A percentile compares a stretch with the other conserved stretches of the same genome.
Evolutionary conservation across 768 basidiomycete genomes (phyloP).

Genomic region (Ramaria sp.): DNA sequence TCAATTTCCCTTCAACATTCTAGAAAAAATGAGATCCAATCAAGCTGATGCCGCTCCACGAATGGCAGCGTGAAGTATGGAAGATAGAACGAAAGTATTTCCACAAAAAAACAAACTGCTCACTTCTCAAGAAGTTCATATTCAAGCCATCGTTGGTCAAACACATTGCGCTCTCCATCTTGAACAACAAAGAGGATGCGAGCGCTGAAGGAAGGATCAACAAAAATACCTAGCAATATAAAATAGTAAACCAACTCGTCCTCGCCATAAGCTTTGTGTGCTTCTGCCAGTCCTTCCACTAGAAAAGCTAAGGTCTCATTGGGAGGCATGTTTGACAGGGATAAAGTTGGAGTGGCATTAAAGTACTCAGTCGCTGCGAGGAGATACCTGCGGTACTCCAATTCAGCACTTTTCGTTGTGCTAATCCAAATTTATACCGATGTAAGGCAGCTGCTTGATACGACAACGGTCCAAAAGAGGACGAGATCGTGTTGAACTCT

Average conservation of each 20-base stretch:
- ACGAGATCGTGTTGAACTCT: slow-evolving; percentile 95
- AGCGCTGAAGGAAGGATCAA: slow-evolving; percentile 20
- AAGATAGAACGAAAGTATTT: not conserved
- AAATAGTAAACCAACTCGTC: slow-evolving; percentile 28
- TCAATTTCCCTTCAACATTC: no score
- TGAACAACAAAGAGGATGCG: slow-evolving; percentile 84
- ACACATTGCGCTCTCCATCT: slow-evolving; percentile 81
- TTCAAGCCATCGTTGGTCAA: slow-evolving; percentile 86
- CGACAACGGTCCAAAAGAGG: slow-evolving; percentile 78
- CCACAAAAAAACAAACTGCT: slow-evolving; percentile 14
- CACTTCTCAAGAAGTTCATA: slow-evolving; percentile 77
- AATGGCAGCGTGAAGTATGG: not conserved
- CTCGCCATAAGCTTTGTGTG: slow-evolving; percentile 62
- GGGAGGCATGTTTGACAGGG: slow-evolving; percentile 46
- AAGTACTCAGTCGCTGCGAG: slow-evolving; percentile 57
- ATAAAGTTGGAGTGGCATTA: slow-evolving; percentile 40
- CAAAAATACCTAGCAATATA: not conserved
- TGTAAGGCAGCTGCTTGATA: slow-evolving; percentile 62
- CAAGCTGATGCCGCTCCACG: no score
- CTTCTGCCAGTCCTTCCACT: slow-evolving; percentile 66
- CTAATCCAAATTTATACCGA: slow-evolving; percentile 31
- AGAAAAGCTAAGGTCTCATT: slow-evolving; percentile 67
- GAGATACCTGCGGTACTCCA: slow-evolving; percentile 44
- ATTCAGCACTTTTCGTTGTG: not conserved
- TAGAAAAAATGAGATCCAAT: no score